Conservation (phyloP, 257 asterid genomes). For the Petunia axillaris region DNA sequence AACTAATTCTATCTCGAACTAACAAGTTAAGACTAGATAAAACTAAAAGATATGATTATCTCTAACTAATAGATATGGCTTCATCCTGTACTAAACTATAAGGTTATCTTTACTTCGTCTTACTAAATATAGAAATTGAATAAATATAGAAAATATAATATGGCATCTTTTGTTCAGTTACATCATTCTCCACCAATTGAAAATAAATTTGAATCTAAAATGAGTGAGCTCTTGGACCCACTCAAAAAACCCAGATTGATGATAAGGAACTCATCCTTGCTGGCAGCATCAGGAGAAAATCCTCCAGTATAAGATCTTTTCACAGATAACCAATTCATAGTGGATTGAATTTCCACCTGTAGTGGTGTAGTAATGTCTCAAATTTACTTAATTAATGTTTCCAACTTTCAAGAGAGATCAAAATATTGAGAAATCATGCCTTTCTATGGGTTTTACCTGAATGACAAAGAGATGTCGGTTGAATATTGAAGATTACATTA, state of each 20-base stretch:
- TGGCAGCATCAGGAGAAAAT: neutral
- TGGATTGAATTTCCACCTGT: too few relatives aligned
- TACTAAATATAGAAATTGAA: neutral
- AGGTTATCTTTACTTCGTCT: neutral
- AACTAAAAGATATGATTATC: neutral
- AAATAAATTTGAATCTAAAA: neutral
- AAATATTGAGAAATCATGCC: neutral
- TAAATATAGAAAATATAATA: neutral
- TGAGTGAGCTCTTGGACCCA: neutral
- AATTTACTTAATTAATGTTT: neutral
- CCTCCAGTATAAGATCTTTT: neutral
- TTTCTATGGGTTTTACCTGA: neutral
- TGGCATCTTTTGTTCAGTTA: neutral
- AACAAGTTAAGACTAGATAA: constrained; percentile 4
- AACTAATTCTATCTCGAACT: neutral
- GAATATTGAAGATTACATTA: too few relatives aligned
- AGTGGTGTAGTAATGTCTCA: too few relatives aligned
- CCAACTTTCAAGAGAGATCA: neutral
- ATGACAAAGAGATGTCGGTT: neutral
- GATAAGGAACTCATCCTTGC: neutral
- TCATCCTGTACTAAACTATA: neutral
- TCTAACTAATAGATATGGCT: neutral
- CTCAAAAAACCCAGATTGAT: neutral
- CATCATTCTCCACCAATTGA: neutral
- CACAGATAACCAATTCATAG: too few relatives aligned